These are phyloP conservation scores for Scheffersomyces amazonensis DNA, from an alignment of 805 yeast species.

Conservation along the genomic window DNA sequence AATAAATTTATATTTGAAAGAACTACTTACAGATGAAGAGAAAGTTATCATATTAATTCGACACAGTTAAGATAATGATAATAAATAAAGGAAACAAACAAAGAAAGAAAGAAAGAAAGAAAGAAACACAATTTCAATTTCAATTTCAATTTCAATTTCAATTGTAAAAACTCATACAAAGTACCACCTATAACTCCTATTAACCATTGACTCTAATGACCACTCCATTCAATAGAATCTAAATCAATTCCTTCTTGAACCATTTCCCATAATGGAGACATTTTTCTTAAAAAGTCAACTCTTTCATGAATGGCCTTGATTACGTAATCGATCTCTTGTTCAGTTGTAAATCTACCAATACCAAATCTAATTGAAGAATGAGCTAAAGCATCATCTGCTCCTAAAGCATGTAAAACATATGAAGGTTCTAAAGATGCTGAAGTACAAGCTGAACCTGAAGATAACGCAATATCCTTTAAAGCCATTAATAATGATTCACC, in stretches of 20 bases:
- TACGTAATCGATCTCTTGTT: conserved; percentile 92
- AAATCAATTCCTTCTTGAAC: conserved; percentile 97
- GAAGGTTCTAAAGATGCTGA: conserved; percentile 98
- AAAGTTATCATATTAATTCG: too few relatives aligned
- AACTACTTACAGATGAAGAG: not conserved
- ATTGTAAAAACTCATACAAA: too few relatives aligned
- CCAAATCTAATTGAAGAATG: conserved; percentile 98
- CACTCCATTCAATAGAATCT: conserved; percentile 95
- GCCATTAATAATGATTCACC: conserved; percentile 99
- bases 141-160: too few relatives aligned
- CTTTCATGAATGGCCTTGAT: conserved; percentile 83
- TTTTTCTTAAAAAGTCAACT: conserved; percentile 85
- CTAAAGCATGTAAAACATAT: conserved; percentile 92
- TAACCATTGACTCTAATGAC: conserved; percentile 54
- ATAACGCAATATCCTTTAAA: conserved; percentile 90
- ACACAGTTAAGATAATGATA: not conserved
- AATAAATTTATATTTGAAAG: too few relatives aligned
- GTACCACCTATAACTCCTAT: too few relatives aligned
- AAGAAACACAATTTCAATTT: too few relatives aligned
- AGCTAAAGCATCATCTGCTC: conserved; percentile 97
- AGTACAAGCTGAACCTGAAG: conserved; percentile 98
- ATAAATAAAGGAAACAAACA: not conserved
- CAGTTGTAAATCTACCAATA: conserved; percentile 95
- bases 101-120: too few relatives aligned
- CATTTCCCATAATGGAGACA: conserved; percentile 98